A percentile compares a stretch with the other conserved stretches of the same genome.
Evolutionary conservation across 2,329 filamentous ascomycete species (phyloP).

Genomic region (Grosmannia clavigera): DNA sequence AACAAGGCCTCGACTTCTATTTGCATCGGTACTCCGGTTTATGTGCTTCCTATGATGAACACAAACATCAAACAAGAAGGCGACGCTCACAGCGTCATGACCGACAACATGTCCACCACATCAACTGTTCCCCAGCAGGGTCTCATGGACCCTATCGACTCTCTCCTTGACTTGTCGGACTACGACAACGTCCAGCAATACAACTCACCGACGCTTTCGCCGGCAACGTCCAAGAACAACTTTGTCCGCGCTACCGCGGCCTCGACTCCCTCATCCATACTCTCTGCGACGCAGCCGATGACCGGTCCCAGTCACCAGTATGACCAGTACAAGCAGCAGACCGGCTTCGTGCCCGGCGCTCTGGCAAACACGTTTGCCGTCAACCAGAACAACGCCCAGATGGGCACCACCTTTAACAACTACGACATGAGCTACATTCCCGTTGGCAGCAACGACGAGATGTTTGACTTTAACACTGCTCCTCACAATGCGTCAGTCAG

Average conservation of each 20-base stretch:
- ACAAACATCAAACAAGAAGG: constrained; percentile 10
- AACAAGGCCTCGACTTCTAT: not conserved
- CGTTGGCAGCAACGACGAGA: constrained; percentile 47
- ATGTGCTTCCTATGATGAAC: constrained; percentile 2
- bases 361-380: constrained; percentile 69
- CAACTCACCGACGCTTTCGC: constrained; percentile 48
- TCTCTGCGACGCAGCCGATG: constrained; percentile 44
- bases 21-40: not conserved
- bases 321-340: constrained; percentile 90
- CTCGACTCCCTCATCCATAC: constrained; percentile 34
- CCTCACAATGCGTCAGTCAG: constrained; percentile 48
- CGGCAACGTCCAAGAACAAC: constrained; percentile 38
- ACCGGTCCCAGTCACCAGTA: constrained; percentile 88
- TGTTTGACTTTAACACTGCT: constrained; percentile 62
- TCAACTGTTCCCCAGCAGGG: constrained; percentile 18
- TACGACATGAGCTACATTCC: constrained; percentile 33
- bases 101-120: constrained; percentile 16
- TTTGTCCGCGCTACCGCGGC: constrained; percentile 30
- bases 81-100: constrained; percentile 6
- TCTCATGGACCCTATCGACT: constrained; percentile 38
- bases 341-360: constrained; percentile 77
- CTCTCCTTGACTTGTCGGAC: constrained; percentile 47
- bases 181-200: constrained; percentile 47
- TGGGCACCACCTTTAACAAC: constrained; percentile 37
- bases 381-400: constrained; percentile 46